A percentile compares a stretch with the other conserved stretches of the same genome.
These are phyloP conservation scores for Aspergillus pseudotamarii DNA, from an alignment of 2,329 filamentous ascomycete species.

Conservation along the genomic window DNA sequence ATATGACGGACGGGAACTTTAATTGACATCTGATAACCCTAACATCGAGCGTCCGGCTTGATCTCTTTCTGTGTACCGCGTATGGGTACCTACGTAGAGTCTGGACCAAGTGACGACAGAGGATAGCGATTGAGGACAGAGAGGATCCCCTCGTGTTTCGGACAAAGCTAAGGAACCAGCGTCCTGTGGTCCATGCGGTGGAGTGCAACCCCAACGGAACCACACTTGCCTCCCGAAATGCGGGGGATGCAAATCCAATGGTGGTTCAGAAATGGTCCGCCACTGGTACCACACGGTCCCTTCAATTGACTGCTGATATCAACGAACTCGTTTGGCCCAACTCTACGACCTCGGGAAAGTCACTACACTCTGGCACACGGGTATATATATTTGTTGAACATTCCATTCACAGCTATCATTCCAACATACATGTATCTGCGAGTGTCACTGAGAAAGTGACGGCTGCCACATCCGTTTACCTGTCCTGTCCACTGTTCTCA, in stretches of 20 bases:
- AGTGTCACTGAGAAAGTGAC: slow-evolving; percentile 34
- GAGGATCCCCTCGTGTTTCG: neutral
- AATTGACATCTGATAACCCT: no score
- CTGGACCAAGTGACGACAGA: no score
- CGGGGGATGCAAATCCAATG: neutral
- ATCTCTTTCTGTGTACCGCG: no score
- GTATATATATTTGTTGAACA: neutral
- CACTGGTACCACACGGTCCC: neutral
- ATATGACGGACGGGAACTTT: no score
- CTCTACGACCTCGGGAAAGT: neutral
- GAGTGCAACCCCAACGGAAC: neutral
- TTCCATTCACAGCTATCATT: slow-evolving; percentile 20
- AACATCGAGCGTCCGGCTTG: no score
- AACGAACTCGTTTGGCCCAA: neutral
- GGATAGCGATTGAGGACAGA: no score
- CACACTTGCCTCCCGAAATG: neutral
- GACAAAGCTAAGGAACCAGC: neutral
- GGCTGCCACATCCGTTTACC: slow-evolving; percentile 36
- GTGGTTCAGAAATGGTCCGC: neutral
- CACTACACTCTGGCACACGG: neutral
- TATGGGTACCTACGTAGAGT: no score
- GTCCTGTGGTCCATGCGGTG: neutral
- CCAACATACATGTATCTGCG: slow-evolving; percentile 20
- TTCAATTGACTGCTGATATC: neutral
- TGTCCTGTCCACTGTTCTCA: neutral